These are phyloP conservation scores for Dothideomycetes sp. DNA, from an alignment of 2,329 filamentous ascomycete species.

Conservation along the genomic window DNA sequence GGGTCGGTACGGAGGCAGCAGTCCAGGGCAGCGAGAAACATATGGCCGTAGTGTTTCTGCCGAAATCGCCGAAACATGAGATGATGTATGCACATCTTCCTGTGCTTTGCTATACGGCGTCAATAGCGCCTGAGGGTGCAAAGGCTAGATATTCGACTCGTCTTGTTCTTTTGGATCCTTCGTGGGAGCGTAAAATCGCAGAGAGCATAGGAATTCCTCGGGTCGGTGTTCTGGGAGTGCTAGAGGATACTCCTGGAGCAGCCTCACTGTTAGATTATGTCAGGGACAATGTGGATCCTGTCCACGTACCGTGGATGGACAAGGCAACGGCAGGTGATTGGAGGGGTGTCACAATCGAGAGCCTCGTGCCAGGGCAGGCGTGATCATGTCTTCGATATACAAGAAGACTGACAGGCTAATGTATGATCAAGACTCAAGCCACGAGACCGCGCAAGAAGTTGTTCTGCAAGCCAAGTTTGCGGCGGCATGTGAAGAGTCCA, in stretches of 20 bases:
- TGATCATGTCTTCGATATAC: too few species aligned
- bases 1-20: background rate
- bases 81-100: conserved; percentile 16
- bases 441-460: too few species aligned
- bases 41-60: conserved; percentile 18
- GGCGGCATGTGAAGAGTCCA: too few species aligned
- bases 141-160: conserved; percentile 10
- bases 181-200: conserved; percentile 11
- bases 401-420: too few species aligned
- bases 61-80: conserved; percentile 19
- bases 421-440: too few species aligned
- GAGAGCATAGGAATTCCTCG: conserved; percentile 12
- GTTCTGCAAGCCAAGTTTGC: too few species aligned
- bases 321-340: conserved; percentile 5
- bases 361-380: background rate
- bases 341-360: conserved; percentile 6
- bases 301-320: conserved; percentile 10
- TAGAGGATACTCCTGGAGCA: conserved; percentile 10
- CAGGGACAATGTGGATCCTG: conserved; percentile 1
- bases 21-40: background rate
- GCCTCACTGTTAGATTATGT: conserved; percentile 13
- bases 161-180: conserved; percentile 13
- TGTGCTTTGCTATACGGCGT: conserved; percentile 13
- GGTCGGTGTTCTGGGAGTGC: conserved; percentile 13
- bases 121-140: background rate